phyloP scores from a whole-genome alignment of 352 stramenopile species.

The Phytophthora podocarpi region DNA sequence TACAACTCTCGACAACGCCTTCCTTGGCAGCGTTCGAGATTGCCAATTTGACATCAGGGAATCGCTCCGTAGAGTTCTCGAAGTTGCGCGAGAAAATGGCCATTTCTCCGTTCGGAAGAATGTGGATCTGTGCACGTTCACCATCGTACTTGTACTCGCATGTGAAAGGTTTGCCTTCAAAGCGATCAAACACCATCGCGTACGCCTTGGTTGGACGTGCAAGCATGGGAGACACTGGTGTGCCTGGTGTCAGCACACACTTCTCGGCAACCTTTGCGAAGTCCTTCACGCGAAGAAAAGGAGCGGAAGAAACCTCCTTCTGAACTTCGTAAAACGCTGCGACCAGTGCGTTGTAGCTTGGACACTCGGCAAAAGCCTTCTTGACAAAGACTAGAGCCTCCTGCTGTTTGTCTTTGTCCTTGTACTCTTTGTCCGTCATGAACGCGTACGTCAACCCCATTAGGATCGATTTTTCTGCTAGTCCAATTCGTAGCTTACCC shows the following conservation, averaged over 20 bases:
- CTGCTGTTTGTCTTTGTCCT: conserved; percentile 89
- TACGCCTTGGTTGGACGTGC: conserved; percentile 97
- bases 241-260: conserved; percentile 95
- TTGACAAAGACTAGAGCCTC: conserved; percentile 94
- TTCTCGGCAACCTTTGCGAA: conserved; percentile 61
- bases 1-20: conserved; percentile 86
- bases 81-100: conserved; percentile 99
- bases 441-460: conserved; percentile 97
- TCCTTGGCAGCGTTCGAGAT: conserved; percentile 69
- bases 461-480: conserved; percentile 97
- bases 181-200: conserved; percentile 97
- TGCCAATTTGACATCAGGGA: conserved; percentile 90
- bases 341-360: conserved; percentile 95
- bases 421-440: conserved; percentile 83
- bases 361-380: conserved; percentile 97
- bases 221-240: conserved; percentile 98
- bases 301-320: conserved; percentile 37
- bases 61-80: conserved; percentile 98
- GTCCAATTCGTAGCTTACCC: conserved; percentile 98
- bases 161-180: conserved; percentile 96
- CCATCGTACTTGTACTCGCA: conserved; percentile 99
- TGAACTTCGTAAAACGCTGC: conserved; percentile 84
- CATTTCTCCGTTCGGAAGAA: conserved; percentile 86
- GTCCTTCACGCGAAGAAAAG: conserved; percentile 58
- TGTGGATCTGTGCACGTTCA: conserved; percentile 97